Evolutionary conservation across 345 rosid species (phyloP), one percentile per base, ranked within the genome.

Genomic region (Eucalyptus viminalis): DNA sequence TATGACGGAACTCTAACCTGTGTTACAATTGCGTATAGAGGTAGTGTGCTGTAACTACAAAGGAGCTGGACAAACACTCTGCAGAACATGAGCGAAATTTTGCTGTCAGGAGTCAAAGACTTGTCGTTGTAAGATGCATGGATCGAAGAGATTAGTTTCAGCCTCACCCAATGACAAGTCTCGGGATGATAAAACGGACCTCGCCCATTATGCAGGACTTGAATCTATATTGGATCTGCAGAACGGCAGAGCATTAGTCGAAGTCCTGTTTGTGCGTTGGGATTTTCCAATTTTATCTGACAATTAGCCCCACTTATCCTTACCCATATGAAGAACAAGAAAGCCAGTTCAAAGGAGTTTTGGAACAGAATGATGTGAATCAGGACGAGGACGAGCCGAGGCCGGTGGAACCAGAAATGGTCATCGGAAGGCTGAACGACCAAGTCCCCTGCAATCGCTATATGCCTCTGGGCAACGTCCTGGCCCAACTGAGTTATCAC

Each of bases 321-420:
- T 94, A 97, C 99, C 95, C 93, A 89, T 88, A 95, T 93, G 90
- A 94, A 97, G 93, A 97, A 95, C 92, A 97, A 91, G 92, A 93
- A 96, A 15, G 99, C 98, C 15, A 97, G n/a, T 67, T 97, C 98
- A 53, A 97, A 97, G 12, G 99, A 95, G 91, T 97, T 97, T 76
- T 97, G 99, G 90, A 97, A 97, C 3, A 96, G 95, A 90, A 95
- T 94, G 92, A 96, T 88, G 62, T 97, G 99, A 60, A 97, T 96
- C 87, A 97, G 91, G 86, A 92, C 37, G 87, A 96, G 96, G 89
- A 97, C 89, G 4, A 97, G 90, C 76, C 83, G 87, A 1, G 99
- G 99, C 87, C 91, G 91, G 34, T 76, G 60, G 90, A 97, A 95
- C 98, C 99, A 97, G 91, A 96, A 96, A 22, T 92, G 93, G 76